Conservation (phyloP, 106 monocot species). For the Dioscorea alata region DNA sequence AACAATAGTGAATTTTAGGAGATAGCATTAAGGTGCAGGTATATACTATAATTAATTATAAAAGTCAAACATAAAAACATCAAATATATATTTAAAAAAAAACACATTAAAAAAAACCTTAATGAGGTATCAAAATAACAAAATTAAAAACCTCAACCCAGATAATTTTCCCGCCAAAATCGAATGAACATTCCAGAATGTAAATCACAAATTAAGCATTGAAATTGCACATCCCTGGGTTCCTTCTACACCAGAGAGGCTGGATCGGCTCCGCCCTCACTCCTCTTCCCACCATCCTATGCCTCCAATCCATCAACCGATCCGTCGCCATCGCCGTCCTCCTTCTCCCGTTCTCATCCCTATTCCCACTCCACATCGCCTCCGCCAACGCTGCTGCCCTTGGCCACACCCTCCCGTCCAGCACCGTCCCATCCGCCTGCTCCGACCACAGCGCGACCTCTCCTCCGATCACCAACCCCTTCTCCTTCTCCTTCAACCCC, state of each 20-base stretch:
- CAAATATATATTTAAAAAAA: too few species aligned
- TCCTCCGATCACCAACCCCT: slow-evolving; percentile 66
- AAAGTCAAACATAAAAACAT: too few species aligned
- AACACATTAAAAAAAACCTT: too few species aligned
- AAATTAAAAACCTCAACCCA: too few species aligned
- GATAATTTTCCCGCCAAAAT: too few species aligned
- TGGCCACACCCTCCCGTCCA: slow-evolving; percentile 79
- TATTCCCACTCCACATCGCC: slow-evolving; percentile 79
- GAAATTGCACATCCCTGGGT: slow-evolving; percentile 71
- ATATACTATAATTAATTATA: too few species aligned
- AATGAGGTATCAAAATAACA: too few species aligned
- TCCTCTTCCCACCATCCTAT: slow-evolving; percentile 71
- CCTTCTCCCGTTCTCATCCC: slow-evolving; percentile 54
- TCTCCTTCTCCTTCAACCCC: slow-evolving; percentile 64
- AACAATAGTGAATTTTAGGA: too few species aligned
- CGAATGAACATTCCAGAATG: too few species aligned
- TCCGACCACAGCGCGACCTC: slow-evolving; percentile 98
- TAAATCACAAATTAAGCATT: background rate
- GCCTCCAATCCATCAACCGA: slow-evolving; percentile 74
- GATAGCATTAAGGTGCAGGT: too few species aligned
- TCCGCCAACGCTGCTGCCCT: slow-evolving; percentile 80
- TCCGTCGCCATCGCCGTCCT: slow-evolving; percentile 72
- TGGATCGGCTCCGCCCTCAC: slow-evolving; percentile 85
- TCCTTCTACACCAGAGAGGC: slow-evolving; percentile 62
- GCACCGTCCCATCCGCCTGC: slow-evolving; percentile 62